Percentiles rank a stretch among this genome's conserved stretches.
phyloP scores from a whole-genome alignment of 495 filamentous ascomycete genomes.

The Trichoderma erinaceum region DNA sequence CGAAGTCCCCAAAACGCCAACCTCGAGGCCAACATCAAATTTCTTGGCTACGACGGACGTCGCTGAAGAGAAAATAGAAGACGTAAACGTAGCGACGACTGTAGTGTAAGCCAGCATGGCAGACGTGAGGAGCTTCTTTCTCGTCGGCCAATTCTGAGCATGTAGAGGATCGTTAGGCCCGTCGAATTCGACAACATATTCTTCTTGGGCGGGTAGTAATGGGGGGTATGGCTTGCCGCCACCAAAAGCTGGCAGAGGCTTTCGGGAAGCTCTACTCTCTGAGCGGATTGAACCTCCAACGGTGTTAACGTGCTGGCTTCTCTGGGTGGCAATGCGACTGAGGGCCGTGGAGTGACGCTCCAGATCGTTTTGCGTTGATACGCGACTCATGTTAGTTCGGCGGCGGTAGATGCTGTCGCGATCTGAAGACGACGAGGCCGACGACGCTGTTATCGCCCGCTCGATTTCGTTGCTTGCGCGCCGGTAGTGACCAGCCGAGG shows the following conservation, averaged over 20 bases:
- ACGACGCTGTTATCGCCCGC: conserved; percentile 41
- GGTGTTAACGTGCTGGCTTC: conserved; percentile 68
- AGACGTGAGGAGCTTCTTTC: conserved; percentile 50
- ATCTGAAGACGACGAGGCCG: conserved; percentile 42
- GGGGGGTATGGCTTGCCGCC: conserved; percentile 76
- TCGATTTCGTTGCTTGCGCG: conserved; percentile 43
- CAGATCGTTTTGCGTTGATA: conserved; percentile 60
- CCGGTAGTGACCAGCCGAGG: conserved; percentile 24
- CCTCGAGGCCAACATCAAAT: conserved; percentile 52
- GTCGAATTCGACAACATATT: conserved; percentile 84
- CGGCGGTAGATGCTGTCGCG: conserved; percentile 16
- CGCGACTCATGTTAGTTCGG: conserved; percentile 43
- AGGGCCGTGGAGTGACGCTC: conserved; percentile 69
- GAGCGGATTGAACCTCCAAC: conserved; percentile 56
- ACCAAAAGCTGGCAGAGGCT: conserved; percentile 55
- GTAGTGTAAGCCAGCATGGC: conserved; percentile 76
- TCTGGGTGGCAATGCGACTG: conserved; percentile 66
- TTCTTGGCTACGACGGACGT: conserved; percentile 44
- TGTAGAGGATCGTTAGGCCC: conserved; percentile 73
- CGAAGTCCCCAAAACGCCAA: conserved; percentile 59
- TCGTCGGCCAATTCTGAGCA: conserved; percentile 75
- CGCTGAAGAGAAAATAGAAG: conserved; percentile 62
- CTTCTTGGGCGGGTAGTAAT: conserved; percentile 61
- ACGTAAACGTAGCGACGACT: conserved; percentile 66
- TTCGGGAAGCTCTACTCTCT: conserved; percentile 46